Percentiles rank a stretch among this genome's conserved stretches.
phyloP scores from a whole-genome alignment of 345 rosid genomes.

The Passiflora organensis region DNA sequence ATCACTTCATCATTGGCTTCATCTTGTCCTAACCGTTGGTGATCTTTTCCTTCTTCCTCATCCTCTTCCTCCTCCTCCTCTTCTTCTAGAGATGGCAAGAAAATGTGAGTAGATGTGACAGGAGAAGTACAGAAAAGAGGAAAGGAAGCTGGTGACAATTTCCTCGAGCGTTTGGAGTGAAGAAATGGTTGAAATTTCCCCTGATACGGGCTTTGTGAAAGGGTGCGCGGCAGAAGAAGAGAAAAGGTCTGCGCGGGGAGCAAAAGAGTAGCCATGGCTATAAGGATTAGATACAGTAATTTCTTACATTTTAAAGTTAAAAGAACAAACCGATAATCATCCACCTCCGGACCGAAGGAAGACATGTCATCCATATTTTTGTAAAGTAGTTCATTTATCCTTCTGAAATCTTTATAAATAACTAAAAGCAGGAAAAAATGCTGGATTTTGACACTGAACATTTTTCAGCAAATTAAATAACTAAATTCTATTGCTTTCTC shows the following conservation, averaged over 20 bases:
- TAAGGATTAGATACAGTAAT: too few relatives aligned
- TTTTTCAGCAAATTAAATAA: too few relatives aligned
- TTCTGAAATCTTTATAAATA: too few relatives aligned
- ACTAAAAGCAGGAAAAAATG: too few relatives aligned
- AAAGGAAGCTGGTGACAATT: neutral
- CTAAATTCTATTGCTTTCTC: too few relatives aligned
- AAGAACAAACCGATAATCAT: too few relatives aligned
- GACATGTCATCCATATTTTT: too few relatives aligned
- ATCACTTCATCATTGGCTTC: conserved; percentile 7
- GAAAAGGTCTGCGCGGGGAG: conserved; percentile 11
- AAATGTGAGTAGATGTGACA: conserved; percentile 40
- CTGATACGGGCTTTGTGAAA: neutral
- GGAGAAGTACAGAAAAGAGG: conserved; percentile 28
- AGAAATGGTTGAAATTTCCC: conserved; percentile 13
- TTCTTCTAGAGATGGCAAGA: conserved; percentile 52
- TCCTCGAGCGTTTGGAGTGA: conserved; percentile 16
- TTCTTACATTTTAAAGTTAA: too few relatives aligned
- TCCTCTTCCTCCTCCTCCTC: conserved; percentile 7
- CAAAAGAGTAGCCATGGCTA: conserved; percentile 11
- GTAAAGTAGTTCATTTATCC: too few relatives aligned
- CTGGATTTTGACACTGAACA: too few relatives aligned
- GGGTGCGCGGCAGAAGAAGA: conserved; percentile 5
- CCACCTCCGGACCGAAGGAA: too few relatives aligned
- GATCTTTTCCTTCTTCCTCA: conserved; percentile 3
- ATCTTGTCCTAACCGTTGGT: neutral